Evolutionary conservation across 306 rosid genomes (phyloP), one percentile per base, ranked within the genome.

Genomic region (Trifolium fragiferum): DNA sequence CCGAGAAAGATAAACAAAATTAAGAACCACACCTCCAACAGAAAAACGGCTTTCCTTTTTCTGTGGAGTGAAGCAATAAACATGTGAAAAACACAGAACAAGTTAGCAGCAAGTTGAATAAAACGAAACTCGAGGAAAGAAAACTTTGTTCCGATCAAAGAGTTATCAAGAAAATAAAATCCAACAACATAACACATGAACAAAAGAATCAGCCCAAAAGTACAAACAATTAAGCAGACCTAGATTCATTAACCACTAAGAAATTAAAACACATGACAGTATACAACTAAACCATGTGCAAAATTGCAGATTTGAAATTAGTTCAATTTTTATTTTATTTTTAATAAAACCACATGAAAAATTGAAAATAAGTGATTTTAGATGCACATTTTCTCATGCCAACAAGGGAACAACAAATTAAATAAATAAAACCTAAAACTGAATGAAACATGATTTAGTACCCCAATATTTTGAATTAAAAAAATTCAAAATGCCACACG

Each of bases 381-480:
- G 81, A 68, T 68, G 32, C 79, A 49, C 77, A 80, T 76, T 76
- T 62, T 60, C 61, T 61, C 70, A 59, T 44, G 16, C 54, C 54
- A 73, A 57, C 11, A 25, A 40, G 8, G 0, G 9, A 40, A 66
- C 63, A 70, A 66, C 33, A 8, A 8, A 50, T 76, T 10, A 30
- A 73, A 73, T 13, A 20, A 54, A 54, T 37, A 71, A 65, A 78
- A 9, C 46, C 68, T 65, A 64, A 55, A 76, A 50, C 10, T 27
- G 13, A 63, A 59, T 38, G n/a, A 53, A 18, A 53, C 21, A 12
- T 41, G 6, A 54, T 21, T 33, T 30, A 54, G 33, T 70, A 79
- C 18, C 63, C 63, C 73, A 71, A 46, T 46, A 54, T 62, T 35
- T 67, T 43, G 44, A 80, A 79, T 60, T 70, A 47, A 44, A 81